Percentiles rank a stretch among this genome's conserved stretches.
Conservation (phyloP, 306 rosid species). For the Vigna reflexopilosa region DNA sequence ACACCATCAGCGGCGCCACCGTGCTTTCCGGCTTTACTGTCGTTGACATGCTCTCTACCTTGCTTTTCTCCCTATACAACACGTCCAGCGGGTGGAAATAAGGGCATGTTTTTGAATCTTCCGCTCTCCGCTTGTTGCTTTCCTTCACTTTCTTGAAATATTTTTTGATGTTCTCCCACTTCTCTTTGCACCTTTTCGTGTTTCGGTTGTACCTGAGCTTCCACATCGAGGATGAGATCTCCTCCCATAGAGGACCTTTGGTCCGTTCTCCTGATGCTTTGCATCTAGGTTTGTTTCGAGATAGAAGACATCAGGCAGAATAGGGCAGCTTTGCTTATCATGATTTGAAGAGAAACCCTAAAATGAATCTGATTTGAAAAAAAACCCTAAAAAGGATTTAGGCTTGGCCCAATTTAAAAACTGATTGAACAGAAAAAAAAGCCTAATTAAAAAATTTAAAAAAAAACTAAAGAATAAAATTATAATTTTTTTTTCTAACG, state of each 20-base stretch:
- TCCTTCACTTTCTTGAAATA: slow-evolving; percentile 97
- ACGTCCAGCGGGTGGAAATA: slow-evolving; percentile 81
- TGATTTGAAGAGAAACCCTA: no score
- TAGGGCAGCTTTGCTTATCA: no score
- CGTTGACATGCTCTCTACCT: slow-evolving; percentile 12
- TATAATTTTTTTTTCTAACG: no score
- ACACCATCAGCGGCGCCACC: slow-evolving; percentile 77
- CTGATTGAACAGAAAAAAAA: no score
- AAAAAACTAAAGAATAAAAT: no score
- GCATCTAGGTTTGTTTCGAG: slow-evolving; percentile 62
- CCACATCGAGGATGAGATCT: slow-evolving; percentile 74
- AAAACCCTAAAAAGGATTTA: no score
- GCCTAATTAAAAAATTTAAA: no score
- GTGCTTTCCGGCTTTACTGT: slow-evolving; percentile 44
- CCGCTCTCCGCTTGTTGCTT: slow-evolving; percentile 76
- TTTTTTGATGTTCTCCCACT: slow-evolving; percentile 97
- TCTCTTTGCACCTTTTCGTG: slow-evolving; percentile 88
- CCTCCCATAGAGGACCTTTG: slow-evolving; percentile 94
- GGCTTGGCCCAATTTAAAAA: no score
- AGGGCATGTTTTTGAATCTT: slow-evolving; percentile 92
- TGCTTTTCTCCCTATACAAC: slow-evolving; percentile 64
- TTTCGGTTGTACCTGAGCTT: slow-evolving; percentile 72
- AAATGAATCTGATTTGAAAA: no score
- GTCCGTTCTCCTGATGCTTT: slow-evolving; percentile 80
- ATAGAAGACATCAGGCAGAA: no score